These are phyloP conservation scores for Adansonia digitata DNA, from an alignment of 345 rosid species.

Conservation along the genomic window DNA sequence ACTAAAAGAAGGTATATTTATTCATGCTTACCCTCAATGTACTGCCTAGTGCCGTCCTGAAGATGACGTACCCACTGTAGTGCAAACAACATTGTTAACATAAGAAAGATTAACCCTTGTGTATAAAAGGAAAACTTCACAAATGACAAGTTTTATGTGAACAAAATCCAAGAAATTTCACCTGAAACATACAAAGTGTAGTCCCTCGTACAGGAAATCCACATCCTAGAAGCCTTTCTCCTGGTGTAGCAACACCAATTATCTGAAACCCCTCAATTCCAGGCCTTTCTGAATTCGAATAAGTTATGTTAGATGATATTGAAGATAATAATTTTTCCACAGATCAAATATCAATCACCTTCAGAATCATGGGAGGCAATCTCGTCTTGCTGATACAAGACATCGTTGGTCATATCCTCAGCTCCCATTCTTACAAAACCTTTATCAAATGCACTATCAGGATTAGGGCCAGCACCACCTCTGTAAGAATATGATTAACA, in stretches of 20 bases:
- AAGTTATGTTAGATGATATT: conserved; percentile 23
- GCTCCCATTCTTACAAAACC: conserved; percentile 9
- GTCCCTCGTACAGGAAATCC: conserved; percentile 91
- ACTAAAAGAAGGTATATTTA: background rate
- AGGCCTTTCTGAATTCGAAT: conserved; percentile 57
- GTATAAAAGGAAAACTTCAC: background rate
- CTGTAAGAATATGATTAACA: conserved; percentile 22
- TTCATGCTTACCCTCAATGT: conserved; percentile 73
- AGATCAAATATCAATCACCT: conserved; percentile 34
- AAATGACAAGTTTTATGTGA: conserved; percentile 1
- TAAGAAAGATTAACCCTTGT: background rate
- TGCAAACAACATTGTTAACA: background rate
- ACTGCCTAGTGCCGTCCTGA: conserved; percentile 87
- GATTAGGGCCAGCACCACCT: conserved; percentile 19
- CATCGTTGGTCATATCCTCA: conserved; percentile 20
- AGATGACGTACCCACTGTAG: conserved; percentile 94
- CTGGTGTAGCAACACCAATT: conserved; percentile 81
- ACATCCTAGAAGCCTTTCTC: conserved; percentile 88
- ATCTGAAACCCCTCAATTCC: conserved; percentile 92
- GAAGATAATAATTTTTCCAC: conserved; percentile 9
- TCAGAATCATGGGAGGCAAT: conserved; percentile 32
- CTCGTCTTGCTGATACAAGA: conserved; percentile 31
- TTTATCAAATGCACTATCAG: conserved; percentile 26
- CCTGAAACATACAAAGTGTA: conserved; percentile 98
- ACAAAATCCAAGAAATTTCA: conserved; percentile 19